Base-by-base conservation (phyloP, 1,139 yeast species). In the Blastobotrys proliferans region DNA sequence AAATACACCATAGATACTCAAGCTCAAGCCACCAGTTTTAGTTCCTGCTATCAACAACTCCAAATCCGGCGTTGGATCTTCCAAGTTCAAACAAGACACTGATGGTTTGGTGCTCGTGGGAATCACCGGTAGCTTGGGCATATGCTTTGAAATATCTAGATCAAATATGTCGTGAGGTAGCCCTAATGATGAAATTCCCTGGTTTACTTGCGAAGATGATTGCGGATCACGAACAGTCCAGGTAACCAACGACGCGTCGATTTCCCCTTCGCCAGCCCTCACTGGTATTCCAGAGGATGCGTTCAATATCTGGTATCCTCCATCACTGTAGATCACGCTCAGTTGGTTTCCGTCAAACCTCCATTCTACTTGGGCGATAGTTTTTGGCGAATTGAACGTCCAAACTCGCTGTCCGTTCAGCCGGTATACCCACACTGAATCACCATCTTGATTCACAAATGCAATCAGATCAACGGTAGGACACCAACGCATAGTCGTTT, bases 321-420 rank as follows among this genome's bases (percentile, higher is more conserved):
- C 67, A 49, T 76, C 79, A 1, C 61, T 49, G 1, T 78, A 77
- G 1, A 73, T 58, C 13, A 76, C 61, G 21, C 74, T 75, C 46
- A 78, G 67, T 44, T 58, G 65, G 43, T 53, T 56, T 11, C 70
- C 72, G 46, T 66, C 69, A 6, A 57, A 56, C 14, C 57, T 51
- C 71, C 72, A 68, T 13, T 20, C 22, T 35, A 40, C 43, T 27
- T 45, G 16, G 33, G 46, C 11, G 31, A 29, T 21, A 44, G 49
- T 21, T 51, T 45, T 24, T 43, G 37, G 44, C n/a, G 14, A 13
- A 11, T 34, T 34, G 4, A 34, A 5, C 30, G 74, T 66, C 67
- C 78, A 78, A 4, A 78, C 76, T 40, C 77, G 57, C 48, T 75
- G 78, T 0, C 83, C 83, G 48, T 74, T 75, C 38, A 73, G 61